Evolutionary conservation across 2,329 filamentous ascomycete species (phyloP), one percentile per base, ranked within the genome.

Genomic region (Fusarium agapanthi): DNA sequence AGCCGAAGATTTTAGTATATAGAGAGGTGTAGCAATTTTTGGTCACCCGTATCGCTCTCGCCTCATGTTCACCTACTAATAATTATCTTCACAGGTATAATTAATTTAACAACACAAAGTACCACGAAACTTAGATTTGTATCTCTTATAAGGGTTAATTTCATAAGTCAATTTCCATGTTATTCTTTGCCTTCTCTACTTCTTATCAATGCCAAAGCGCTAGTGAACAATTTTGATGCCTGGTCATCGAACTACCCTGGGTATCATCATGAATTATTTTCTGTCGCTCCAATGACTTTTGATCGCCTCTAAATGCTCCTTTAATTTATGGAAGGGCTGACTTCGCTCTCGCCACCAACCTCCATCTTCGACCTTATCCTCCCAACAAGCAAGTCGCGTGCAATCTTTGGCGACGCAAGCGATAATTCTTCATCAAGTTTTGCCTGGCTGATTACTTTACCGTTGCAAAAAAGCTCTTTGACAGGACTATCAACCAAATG

Each of bases 391-490:
- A 77, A 50, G 10, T 77, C 76, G 7, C 76, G 62, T 8, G 75
- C 75, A 59, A 77, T 76, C 26, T 76, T 77, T 1, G 74, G 73
- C 0, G 75, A 77, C 5, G 40, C 66, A 0, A 76, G 54, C 3
- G 71, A 61, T 7, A 77, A 11, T 1, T 77, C 76, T 6, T 77
- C 75, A 3, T 76, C 74, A 1, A 77, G 28, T 12, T 76, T 77
- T 5, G 75, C 72, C 26, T 76, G 74, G 10, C 61, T 76, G 15
- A 77, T 77, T 0, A 77, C 68, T 14, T 76, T 77, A 7, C 76
- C 75, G 30, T 77, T 71, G 50, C 76, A 77, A 0, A 77, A 77
- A 0, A 77, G 43, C n/a, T 73, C 76, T 16, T 75, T 77, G n/a
- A 77, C 73, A 3, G 77, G 65, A 6, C 60, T 73, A 4, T 77